Evolutionary conservation across 805 yeast species (phyloP).

Genomic region (Cyberlindnera euphorbiae): DNA sequence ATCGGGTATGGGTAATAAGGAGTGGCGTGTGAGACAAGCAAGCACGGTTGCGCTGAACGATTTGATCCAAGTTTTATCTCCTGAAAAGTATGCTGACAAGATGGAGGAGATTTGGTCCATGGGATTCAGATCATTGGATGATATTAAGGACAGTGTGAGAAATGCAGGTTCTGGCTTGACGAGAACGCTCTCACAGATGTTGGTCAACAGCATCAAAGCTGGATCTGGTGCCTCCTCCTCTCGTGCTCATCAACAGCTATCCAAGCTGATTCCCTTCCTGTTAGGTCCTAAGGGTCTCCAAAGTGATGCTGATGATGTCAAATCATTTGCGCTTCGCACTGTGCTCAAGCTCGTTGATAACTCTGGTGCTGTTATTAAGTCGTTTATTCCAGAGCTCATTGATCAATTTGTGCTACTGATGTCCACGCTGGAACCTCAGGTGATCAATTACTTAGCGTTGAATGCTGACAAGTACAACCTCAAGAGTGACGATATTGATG

Average conservation of each 20-base stretch:
- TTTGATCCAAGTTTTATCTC: constrained; percentile 55
- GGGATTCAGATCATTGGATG: constrained; percentile 89
- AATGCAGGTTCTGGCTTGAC: constrained; percentile 72
- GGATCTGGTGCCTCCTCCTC: constrained; percentile 35
- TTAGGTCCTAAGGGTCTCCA: constrained; percentile 74
- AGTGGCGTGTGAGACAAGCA: constrained; percentile 94
- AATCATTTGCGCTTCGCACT: constrained; percentile 68
- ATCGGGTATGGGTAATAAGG: constrained; percentile 67
- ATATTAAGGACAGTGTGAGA: constrained; percentile 89
- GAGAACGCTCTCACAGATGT: constrained; percentile 54
- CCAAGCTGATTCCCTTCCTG: constrained; percentile 68
- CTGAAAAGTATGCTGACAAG: constrained; percentile 42
- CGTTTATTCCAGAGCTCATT: constrained; percentile 64
- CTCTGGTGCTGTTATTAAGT: constrained; percentile 54
- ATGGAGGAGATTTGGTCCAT: constrained; percentile 77
- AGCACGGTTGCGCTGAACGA: constrained; percentile 69
- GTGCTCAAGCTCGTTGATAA: constrained; percentile 65
- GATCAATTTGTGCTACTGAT: constrained; percentile 66
- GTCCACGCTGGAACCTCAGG: constrained; percentile 90
- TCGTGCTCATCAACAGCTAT: constrained; percentile 43
- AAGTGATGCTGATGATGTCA: constrained; percentile 83
- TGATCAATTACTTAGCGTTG: constrained; percentile 75
- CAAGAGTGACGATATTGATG: constrained; percentile 67
- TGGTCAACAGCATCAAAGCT: constrained; percentile 53
- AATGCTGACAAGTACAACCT: constrained; percentile 87